phyloP scores from a whole-genome alignment of 495 filamentous ascomycete genomes.

The Aspergillus avenaceus region DNA sequence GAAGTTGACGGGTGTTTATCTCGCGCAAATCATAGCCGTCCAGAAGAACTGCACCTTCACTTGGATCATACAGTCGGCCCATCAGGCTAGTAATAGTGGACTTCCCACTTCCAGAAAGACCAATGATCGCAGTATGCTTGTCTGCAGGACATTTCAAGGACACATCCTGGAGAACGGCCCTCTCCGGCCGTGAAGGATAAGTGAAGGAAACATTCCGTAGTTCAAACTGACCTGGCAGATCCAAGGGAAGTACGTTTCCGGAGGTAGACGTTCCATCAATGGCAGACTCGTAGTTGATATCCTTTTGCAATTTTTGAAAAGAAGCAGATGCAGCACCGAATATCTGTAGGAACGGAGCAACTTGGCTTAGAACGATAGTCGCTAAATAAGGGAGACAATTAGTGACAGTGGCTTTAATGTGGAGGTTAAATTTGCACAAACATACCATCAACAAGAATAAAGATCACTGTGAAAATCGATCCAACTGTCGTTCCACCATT shows the following conservation, averaged over 20 bases:
- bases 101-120: slow-evolving; percentile 67
- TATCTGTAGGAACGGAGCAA: slow-evolving; percentile 58
- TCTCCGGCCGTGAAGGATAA: slow-evolving; percentile 59
- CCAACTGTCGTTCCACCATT: slow-evolving; percentile 43
- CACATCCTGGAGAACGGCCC: slow-evolving; percentile 48
- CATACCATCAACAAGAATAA: slow-evolving; percentile 60
- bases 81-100: slow-evolving; percentile 59
- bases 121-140: slow-evolving; percentile 63
- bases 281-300: slow-evolving; percentile 47
- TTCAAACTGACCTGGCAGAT: no score
- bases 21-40: slow-evolving; percentile 50
- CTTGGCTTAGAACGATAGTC: slow-evolving; percentile 58
- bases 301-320: slow-evolving; percentile 43
- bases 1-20: slow-evolving; percentile 52
- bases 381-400: slow-evolving; percentile 31
- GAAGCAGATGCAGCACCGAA: slow-evolving; percentile 54
- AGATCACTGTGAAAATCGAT: slow-evolving; percentile 61
- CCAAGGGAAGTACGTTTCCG: no score
- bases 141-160: slow-evolving; percentile 49
- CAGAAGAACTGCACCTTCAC: slow-evolving; percentile 41
- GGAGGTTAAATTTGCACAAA: background rate
- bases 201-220: slow-evolving; percentile 54
- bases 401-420: slow-evolving; percentile 4
- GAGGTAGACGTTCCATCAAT: slow-evolving; percentile 47
- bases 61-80: slow-evolving; percentile 47